Percentiles rank a stretch among this genome's conserved stretches.
These are phyloP conservation scores for Mycena haematopus DNA, from an alignment of 768 basidiomycete species.

Conservation along the genomic window DNA sequence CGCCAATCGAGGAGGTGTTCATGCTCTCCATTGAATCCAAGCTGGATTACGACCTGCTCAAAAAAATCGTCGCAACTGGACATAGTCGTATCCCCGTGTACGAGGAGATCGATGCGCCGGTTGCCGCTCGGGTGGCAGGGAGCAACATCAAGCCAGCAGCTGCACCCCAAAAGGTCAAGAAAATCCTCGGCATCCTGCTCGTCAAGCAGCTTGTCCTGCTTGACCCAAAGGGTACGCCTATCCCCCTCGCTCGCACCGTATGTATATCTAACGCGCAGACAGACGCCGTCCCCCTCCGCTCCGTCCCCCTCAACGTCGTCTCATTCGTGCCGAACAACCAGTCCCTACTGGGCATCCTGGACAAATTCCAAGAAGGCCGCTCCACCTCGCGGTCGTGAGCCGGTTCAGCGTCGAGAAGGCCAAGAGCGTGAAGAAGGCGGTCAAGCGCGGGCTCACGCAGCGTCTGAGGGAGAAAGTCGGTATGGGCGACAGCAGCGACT, in stretches of 20 bases:
- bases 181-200: slow-evolving; percentile 84
- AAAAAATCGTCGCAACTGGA: slow-evolving; percentile 75
- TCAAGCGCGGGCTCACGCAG: slow-evolving; percentile 81
- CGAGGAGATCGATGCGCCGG: slow-evolving; percentile 69
- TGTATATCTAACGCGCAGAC: neutral
- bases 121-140: slow-evolving; percentile 17
- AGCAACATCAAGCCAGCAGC: slow-evolving; percentile 6
- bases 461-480: slow-evolving; percentile 78
- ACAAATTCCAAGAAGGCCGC: slow-evolving; percentile 88
- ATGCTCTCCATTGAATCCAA: slow-evolving; percentile 87
- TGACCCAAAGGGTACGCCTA: slow-evolving; percentile 73
- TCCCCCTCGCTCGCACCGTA: neutral
- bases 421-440: slow-evolving; percentile 82
- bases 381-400: slow-evolving; percentile 95
- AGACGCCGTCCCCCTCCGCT: slow-evolving; percentile 85
- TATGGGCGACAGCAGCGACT: slow-evolving; percentile 60
- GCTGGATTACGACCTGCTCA: slow-evolving; percentile 81
- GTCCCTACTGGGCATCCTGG: slow-evolving; percentile 83
- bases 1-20: slow-evolving; percentile 78
- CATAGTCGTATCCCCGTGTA: slow-evolving; percentile 87
- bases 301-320: slow-evolving; percentile 85
- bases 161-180: slow-evolving; percentile 63
- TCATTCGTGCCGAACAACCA: slow-evolving; percentile 88
- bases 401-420: slow-evolving; percentile 76
- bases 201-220: slow-evolving; percentile 90